Evolutionary conservation across 441 rosid species (phyloP), one percentile per base, ranked within the genome.

Genomic region (Erysimum pusillum): DNA sequence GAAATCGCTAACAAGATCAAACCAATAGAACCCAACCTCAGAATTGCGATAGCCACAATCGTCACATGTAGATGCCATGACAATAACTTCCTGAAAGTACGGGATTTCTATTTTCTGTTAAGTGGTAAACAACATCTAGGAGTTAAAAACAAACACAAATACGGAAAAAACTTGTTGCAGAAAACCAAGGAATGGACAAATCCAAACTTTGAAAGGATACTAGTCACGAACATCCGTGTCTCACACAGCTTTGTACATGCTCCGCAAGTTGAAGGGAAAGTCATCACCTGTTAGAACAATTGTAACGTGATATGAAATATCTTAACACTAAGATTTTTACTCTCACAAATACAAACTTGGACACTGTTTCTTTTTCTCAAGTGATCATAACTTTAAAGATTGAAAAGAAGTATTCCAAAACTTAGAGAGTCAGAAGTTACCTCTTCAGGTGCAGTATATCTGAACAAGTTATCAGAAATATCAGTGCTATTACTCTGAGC

Each of bases 221-320:
- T 91, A 45, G 98, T 96, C 71, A 91, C 87, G 48, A 85, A 96
- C 99, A 96, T 93, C 71, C 97, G 90, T 74, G 98, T 96, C 86
- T 93, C 99, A 69, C 97, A 88, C 14, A 35, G 76, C 15, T 74
- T 61, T 8, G 79, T 73, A 86, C 99, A 96, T 52, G 84, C 75
- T 79, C 97, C 99, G 46, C 97, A 93, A 13, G 96, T 96, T n/a
- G 99, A 86, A 31, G 99, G 98, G 83, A 96, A 96, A 76, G 89
- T 87, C 98, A 93, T 91, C 79, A 96, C 99, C 98, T 96, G 79
- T 66, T 42, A 69, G 57, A 83, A 60, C 28, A 54, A 71, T 31
- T 54, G 75, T 65, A 39, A 76, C 6, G 12, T 52, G 51, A 49
- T 39, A 48, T 66, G 2, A 57, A 39, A 65, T 41, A 52, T 49